phyloP scores from a whole-genome alignment of 2,329 filamentous ascomycete species.

The Hypoxylon sp. region DNA sequence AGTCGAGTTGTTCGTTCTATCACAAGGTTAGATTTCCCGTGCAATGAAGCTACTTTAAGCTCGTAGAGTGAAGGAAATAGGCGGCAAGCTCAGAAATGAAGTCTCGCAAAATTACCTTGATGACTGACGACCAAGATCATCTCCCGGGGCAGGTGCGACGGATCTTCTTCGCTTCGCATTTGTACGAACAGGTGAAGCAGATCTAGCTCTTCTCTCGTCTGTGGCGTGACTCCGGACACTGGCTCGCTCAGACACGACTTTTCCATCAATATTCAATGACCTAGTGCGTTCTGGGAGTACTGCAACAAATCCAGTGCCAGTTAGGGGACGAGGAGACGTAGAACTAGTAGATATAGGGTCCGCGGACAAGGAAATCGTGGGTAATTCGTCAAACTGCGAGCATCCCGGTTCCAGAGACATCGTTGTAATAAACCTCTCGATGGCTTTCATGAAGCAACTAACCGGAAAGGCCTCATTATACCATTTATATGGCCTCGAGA shows the following conservation, averaged over 20 bases:
- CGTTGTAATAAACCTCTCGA: not conserved
- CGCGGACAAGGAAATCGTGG: conserved; percentile 23
- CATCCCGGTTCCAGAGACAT: conserved; percentile 3
- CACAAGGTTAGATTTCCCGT: not conserved
- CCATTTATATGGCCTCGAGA: not conserved
- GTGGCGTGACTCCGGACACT: not conserved
- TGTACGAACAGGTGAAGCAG: conserved; percentile 24
- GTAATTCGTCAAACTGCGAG: conserved; percentile 1
- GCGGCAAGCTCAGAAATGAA: not conserved
- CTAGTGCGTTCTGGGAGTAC: conserved; percentile 18
- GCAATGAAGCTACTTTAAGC: not conserved
- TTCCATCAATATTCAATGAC: conserved; percentile 12
- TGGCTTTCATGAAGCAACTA: not conserved
- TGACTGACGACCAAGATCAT: not conserved
- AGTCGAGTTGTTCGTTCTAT: conserved; percentile 3
- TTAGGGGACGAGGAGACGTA: not conserved
- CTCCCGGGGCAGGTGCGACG: conserved; percentile 37
- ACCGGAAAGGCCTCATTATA: not conserved
- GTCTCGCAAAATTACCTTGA: conserved; percentile 27
- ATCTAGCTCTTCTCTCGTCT: conserved; percentile 8
- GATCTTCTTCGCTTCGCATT: conserved; percentile 38
- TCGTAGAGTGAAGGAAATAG: not conserved
- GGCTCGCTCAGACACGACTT: not conserved
- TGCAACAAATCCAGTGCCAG: not conserved
- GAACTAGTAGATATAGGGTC: conserved; percentile 28